Base-by-base conservation (phyloP, 768 basidiomycete species). In the Mycena leptocephala region DNA sequence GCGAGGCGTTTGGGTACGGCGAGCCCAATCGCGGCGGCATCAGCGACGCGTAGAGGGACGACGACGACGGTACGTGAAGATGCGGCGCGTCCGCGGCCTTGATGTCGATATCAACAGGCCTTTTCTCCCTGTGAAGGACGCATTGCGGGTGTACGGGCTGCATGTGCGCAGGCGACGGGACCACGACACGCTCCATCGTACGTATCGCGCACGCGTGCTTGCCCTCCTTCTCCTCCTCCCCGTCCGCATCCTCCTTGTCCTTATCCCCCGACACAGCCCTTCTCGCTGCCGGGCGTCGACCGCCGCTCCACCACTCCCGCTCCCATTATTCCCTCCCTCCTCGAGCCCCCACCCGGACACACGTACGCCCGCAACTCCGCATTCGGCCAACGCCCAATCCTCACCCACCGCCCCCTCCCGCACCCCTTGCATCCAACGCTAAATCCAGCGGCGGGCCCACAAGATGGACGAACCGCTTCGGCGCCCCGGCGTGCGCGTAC, bases 401-500 rank as follows among this genome's bases (percentile, higher is more conserved):
- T 80, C 3, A 92, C 92, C 81, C 93, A 96, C 32, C 7, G 87
- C 88, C 70, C 93, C 14, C 9, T 87, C 71, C 89, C 90, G 6
- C 96, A 22, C 91, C 87, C 24, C 97, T 85, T 3, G 94, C 89
- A 78, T 99, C 97, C 33, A 99, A 86, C 1, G 95, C 93, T 6
- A 97, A 81, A 75, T 93, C 93, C 63, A 97, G 87, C 0, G 96
- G 96, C 0, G 92, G 92, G 0, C 94, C 94, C 2, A 98, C 82
- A 18, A 95, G 88, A 75, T 96, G 94, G 0, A 98, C 96, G 76
- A 92, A 93, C 0, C 94, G 94, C 81, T 96, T 97, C 37, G 95
- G 95, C 85, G 94, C 90, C 10, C 97, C 96, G 24, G 93, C 88
- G 74, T 93, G 92, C 0, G 93, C 92, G 79, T 98, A 98, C 26